Percentiles rank a stretch among this genome's conserved stretches.
Conservation (phyloP, 208 protist genomes). For the Herpetomonas samuelpessoai region DNA sequence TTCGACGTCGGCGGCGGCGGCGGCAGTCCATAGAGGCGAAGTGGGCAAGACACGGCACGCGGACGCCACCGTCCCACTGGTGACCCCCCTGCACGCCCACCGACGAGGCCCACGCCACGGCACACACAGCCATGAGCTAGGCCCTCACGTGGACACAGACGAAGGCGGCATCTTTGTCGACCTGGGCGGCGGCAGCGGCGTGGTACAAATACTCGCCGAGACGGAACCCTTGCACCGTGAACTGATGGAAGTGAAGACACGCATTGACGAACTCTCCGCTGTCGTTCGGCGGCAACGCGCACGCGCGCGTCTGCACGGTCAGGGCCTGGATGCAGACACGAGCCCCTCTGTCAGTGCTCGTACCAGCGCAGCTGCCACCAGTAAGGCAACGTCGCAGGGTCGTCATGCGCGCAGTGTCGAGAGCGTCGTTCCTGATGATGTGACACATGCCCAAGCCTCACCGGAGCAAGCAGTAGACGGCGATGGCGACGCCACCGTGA, state of each 20-base stretch:
- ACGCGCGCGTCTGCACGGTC: neutral
- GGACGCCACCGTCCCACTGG: neutral
- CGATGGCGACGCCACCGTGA: no score
- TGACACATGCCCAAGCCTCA: no score
- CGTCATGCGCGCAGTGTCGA: no score
- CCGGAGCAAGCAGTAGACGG: no score
- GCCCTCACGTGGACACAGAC: neutral
- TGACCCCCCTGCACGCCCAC: no score
- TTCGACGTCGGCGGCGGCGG: neutral
- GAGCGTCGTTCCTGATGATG: no score
- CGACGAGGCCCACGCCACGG: no score
- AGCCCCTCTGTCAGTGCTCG: no score
- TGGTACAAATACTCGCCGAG: constrained; percentile 3
- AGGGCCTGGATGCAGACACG: neutral
- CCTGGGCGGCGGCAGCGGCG: neutral
- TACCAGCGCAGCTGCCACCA: no score
- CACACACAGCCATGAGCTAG: no score
- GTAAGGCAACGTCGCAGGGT: no score
- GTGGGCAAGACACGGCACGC: neutral
- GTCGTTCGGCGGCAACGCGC: neutral
- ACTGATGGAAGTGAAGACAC: neutral
- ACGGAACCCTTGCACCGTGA: neutral
- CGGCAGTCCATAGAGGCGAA: neutral
- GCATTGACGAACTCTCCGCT: neutral
- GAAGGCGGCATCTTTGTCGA: neutral